These are phyloP conservation scores for Alopecurus myosuroides DNA, from an alignment of 176 grass and related monocot genomes.

Conservation along the genomic window DNA sequence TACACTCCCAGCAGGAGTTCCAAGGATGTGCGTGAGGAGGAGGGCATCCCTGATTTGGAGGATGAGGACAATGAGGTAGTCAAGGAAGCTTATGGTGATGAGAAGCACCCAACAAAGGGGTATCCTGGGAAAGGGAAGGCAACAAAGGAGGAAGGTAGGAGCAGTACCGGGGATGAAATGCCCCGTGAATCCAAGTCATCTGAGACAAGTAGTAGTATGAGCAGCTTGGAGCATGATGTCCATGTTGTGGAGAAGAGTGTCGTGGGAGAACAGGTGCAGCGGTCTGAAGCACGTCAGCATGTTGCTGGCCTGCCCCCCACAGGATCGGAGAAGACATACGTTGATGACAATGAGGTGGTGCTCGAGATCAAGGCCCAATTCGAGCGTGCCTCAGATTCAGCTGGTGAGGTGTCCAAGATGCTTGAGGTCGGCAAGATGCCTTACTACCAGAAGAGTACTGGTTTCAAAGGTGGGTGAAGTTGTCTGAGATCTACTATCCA, in stretches of 20 bases:
- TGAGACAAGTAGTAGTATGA: constrained; percentile 44
- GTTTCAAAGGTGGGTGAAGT: constrained; percentile 59
- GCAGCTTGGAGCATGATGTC: constrained; percentile 63
- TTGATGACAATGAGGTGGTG: constrained; percentile 65
- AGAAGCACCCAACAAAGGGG: constrained; percentile 39
- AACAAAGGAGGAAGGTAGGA: constrained; percentile 41
- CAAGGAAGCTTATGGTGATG: constrained; percentile 74
- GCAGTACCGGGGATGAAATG: constrained; percentile 43
- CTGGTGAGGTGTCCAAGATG: constrained; percentile 68
- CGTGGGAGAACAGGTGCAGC: constrained; percentile 47
- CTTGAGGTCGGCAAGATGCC: constrained; percentile 95
- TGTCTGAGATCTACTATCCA: background rate
- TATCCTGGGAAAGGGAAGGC: constrained; percentile 50
- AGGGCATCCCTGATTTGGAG: constrained; percentile 97
- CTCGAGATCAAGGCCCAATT: constrained; percentile 83
- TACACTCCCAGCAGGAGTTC: constrained; percentile 80
- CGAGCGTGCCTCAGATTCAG: constrained; percentile 65
- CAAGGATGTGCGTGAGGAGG: constrained; percentile 87
- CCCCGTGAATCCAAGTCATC: constrained; percentile 52
- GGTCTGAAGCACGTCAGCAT: constrained; percentile 28
- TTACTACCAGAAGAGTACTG: constrained; percentile 80
- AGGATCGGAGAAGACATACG: constrained; percentile 41
- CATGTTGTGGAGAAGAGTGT: constrained; percentile 93
- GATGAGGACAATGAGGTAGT: constrained; percentile 82
- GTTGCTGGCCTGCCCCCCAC: constrained; percentile 37